Evolutionary conservation across 108 stramenopile species (phyloP), one percentile per base, ranked within the genome.

Genomic region (Parietichytrium sp.): DNA sequence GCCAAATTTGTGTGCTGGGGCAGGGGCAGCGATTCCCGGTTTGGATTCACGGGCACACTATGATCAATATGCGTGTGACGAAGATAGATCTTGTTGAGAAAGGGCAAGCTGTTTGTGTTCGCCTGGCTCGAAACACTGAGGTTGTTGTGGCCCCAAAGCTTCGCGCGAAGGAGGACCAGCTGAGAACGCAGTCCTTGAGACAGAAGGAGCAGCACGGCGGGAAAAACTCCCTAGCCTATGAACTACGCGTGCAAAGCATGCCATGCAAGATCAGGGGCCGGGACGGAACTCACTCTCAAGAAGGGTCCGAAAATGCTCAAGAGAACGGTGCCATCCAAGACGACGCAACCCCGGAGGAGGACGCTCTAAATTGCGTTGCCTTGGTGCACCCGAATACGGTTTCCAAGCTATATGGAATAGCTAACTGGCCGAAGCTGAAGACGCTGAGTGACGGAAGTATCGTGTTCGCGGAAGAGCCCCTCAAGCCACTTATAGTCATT

Each of bases 131-230:
- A 33, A 72, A 72, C 61, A 72, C 61, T n/a, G 61, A 72, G 42
- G 61, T 72, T 25, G 38, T 72, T 38, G 61, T 72, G 29, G 61
- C 61, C 16, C 61, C 61, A 1, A 72, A 72, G 20, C 61, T 72
- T 7, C 61, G 61, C 61, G 45, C 38, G 38, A 72, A 72, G 61
- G 61, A 72, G 38, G 61, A 72, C 61, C 61, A 72, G 42, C 61
- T 45, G 23, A 8, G 61, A 15, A 33, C n/a, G 33, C 61, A 72
- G 61, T 45, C 38, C 3, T 42, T 72, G 38, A 33, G 61, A 45
- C 61, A 72, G 20, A 33, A 42, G 23, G 61, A 72, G 42, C 61
- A 45, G 23, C 38, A 72, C 23, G 61, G 61, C 33, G 45, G 61
- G 10, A 42, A 33, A 12, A n/a, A 33, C 8, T 33, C 61, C 6